These are phyloP conservation scores for Chaetomium olivaceum DNA, from an alignment of 2,329 filamentous ascomycete genomes.

Conservation along the genomic window DNA sequence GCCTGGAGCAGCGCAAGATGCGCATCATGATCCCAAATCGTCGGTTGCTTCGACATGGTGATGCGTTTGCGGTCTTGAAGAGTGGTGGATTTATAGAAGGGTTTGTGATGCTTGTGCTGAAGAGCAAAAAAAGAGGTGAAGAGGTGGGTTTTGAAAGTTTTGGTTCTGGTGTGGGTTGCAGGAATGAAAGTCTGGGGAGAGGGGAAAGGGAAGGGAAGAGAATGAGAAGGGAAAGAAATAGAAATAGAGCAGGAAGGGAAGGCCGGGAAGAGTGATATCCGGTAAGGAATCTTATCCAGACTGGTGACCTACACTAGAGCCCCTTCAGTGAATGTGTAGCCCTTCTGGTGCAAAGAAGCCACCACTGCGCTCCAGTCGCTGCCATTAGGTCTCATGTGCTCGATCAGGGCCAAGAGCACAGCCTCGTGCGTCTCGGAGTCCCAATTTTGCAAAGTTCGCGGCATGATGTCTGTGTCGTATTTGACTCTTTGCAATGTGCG, in stretches of 20 bases:
- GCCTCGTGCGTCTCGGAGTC: constrained; percentile 45
- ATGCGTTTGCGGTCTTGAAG: not conserved
- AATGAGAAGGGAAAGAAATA: not conserved
- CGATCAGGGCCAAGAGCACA: constrained; percentile 46
- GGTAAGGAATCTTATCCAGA: not conserved
- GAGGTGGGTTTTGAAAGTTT: not conserved
- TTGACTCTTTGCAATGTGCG: not conserved
- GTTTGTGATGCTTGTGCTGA: not conserved
- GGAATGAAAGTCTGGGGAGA: not conserved
- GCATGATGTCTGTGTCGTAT: constrained; percentile 12
- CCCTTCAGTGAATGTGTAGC: constrained; percentile 34
- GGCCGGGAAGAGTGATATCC: not conserved
- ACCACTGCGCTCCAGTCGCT: constrained; percentile 37
- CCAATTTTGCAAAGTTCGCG: constrained; percentile 40
- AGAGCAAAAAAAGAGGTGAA: not conserved
- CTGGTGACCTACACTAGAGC: constrained; percentile 35
- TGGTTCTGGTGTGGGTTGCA: not conserved
- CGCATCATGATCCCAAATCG: constrained; percentile 34
- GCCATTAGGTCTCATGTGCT: constrained; percentile 38
- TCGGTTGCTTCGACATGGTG: constrained; percentile 28
- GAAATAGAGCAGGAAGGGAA: not conserved
- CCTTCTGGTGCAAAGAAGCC: constrained; percentile 31
- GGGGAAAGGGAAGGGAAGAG: not conserved
- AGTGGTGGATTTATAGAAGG: not conserved
- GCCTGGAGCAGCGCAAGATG: constrained; percentile 41